These are phyloP conservation scores for Suillus subaureus DNA, from an alignment of 768 basidiomycete genomes.

Conservation along the genomic window DNA sequence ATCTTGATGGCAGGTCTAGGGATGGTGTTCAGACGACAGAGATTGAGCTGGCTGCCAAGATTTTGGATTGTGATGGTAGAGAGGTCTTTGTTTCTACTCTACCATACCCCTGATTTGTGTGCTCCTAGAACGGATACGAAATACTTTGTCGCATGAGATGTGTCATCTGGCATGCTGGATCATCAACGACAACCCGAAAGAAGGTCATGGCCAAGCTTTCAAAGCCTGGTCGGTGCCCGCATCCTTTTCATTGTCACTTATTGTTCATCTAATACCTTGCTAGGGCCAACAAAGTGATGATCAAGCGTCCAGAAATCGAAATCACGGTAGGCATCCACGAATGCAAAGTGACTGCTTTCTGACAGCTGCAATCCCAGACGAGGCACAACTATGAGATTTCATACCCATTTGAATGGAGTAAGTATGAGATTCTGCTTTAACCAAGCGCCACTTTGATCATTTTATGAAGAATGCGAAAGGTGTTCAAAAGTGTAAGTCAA, in stretches of 20 bases:
- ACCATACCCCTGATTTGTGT: neutral
- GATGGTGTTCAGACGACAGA: slow-evolving; percentile 60
- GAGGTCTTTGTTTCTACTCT: neutral
- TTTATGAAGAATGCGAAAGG: slow-evolving; percentile 54
- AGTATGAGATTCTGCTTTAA: slow-evolving; percentile 26
- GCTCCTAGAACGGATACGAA: slow-evolving; percentile 68
- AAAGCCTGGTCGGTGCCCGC: slow-evolving; percentile 60
- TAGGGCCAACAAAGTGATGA: slow-evolving; percentile 72
- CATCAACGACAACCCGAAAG: slow-evolving; percentile 68
- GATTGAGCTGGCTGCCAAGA: slow-evolving; percentile 83
- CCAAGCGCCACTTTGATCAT: slow-evolving; percentile 11
- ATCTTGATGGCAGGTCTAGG: slow-evolving; percentile 42
- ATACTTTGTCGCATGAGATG: slow-evolving; percentile 90
- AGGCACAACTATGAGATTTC: slow-evolving; percentile 76
- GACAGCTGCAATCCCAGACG: slow-evolving; percentile 43
- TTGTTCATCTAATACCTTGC: neutral
- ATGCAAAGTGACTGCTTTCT: slow-evolving; percentile 4
- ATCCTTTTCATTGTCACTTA: neutral
- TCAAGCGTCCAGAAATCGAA: slow-evolving; percentile 64
- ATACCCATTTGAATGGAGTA: slow-evolving; percentile 76
- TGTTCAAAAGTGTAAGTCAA: slow-evolving; percentile 61
- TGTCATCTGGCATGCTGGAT: slow-evolving; percentile 89
- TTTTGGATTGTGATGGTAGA: slow-evolving; percentile 75
- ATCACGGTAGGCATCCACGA: slow-evolving; percentile 49
- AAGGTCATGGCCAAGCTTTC: slow-evolving; percentile 73